Base-by-base conservation (phyloP, 129 eudicot genomes). In the Flaveria brownii region DNA sequence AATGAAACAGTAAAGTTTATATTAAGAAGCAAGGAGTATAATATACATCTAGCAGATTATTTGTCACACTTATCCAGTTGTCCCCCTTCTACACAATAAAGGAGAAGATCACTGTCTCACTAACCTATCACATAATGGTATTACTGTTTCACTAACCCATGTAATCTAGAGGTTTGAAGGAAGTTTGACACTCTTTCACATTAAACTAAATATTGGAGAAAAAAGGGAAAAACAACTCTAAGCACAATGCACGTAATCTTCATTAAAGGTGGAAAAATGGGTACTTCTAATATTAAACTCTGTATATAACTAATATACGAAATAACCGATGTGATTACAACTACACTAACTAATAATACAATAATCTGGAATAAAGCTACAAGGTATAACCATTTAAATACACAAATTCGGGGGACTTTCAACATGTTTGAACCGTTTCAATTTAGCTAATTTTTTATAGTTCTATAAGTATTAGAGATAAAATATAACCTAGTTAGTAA, bases 21-120 rank as follows among this genome's bases (percentile, higher is more conserved):
- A 10, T 61, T 61, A 41, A 17, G 68, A 61, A 61, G 68, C 68
- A 61, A 25, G 14, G 66, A 61, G 68, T 61, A 61, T 14, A 61
- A 23, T 11, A 61, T 61, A 61, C 68, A 6, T 17, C 6, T 30
- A 52, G 6, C 23, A 52, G 59, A 52, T 45, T n/a, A 52, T 50
- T 50, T 14, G n/a, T n/a, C 20, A 14, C 10, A n/a, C 59, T 16
- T 25, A 9, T 25, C 41, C 41, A 36, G 41, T 36, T 36, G 41
- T 5, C 41, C 68, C 30, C 15, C 65, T 59, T 57, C 33, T 22
- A 59, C 30, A 22, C 30, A 13, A 39, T 16, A 36, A 33, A 42
- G 49, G 22, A 28, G n/a, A 28, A 67, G 10, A 66, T n/a, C 72
- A 67, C 26, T 41, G 54, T 39, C 46, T 18, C 33, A 42, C 50